Evolutionary conservation across 2,329 filamentous ascomycete species (phyloP).

Genomic region (Knoxdaviesia capensis): DNA sequence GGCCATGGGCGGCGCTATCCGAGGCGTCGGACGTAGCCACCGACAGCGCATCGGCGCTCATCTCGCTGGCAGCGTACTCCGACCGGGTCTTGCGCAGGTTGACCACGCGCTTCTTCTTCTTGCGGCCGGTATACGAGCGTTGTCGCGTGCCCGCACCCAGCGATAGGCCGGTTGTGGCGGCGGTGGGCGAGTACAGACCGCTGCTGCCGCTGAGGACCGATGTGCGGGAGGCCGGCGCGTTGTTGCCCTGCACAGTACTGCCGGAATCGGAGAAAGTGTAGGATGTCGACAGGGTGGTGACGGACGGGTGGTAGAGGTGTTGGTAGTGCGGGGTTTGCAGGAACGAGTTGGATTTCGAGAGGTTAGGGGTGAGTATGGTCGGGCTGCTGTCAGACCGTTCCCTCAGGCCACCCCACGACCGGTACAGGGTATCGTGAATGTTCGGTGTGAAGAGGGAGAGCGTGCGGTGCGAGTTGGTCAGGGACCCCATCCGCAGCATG

Average conservation of each 20-base stretch:
- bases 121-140: constrained; percentile 43
- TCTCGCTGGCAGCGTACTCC: constrained; percentile 22
- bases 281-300: constrained; percentile 21
- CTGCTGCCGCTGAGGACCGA: constrained; percentile 44
- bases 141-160: constrained; percentile 38
- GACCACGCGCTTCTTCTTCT: constrained; percentile 69
- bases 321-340: constrained; percentile 3
- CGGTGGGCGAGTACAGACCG: constrained; percentile 2
- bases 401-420: constrained; percentile 69
- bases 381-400: constrained; percentile 41
- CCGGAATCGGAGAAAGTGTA: constrained; percentile 58
- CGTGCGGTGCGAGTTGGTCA: constrained; percentile 78
- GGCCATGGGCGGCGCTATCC: constrained; percentile 13
- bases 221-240: constrained; percentile 38
- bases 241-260: constrained; percentile 39
- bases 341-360: constrained; percentile 45
- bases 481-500: constrained; percentile 56
- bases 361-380: constrained; percentile 22
- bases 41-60: constrained; percentile 22
- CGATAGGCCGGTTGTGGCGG: constrained; percentile 36
- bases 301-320: too few species aligned
- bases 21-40: constrained; percentile 30
- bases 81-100: constrained; percentile 50
- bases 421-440: constrained; percentile 78
- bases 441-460: constrained; percentile 79